Evolutionary conservation across 2,329 filamentous ascomycete species (phyloP).

Genomic region (Cephalotrichum gorgonifer): DNA sequence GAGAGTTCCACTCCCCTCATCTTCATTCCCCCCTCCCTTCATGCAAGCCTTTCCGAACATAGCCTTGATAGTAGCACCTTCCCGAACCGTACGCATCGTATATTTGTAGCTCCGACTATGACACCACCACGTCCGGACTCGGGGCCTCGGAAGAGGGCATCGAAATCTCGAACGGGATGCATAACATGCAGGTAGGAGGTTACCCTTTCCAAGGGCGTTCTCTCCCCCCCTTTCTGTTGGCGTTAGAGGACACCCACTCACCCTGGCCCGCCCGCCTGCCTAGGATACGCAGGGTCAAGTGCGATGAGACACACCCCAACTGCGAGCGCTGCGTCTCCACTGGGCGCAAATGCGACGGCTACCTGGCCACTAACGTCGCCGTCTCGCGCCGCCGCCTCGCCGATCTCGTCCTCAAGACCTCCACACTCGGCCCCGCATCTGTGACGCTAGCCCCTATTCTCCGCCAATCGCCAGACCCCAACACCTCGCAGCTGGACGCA

Average conservation of each 20-base stretch:
- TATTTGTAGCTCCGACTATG: too few species aligned
- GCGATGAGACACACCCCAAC: constrained; percentile 19
- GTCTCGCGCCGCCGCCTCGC: constrained; percentile 20
- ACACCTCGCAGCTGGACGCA: neutral
- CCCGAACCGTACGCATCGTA: too few species aligned
- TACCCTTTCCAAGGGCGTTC: neutral
- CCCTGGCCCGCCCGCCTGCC: constrained; percentile 22
- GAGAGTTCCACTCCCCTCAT: too few species aligned
- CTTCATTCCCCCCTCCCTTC: too few species aligned
- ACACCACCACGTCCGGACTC: neutral
- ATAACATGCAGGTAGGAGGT: constrained; percentile 43
- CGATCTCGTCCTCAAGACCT: neutral
- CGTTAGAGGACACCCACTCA: constrained; percentile 19
- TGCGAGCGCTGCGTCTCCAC: constrained; percentile 16
- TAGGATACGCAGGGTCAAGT: constrained; percentile 26
- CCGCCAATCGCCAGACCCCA: neutral
- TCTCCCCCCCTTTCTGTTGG: constrained; percentile 20
- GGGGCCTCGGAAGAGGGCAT: neutral
- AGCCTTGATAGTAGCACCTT: too few species aligned
- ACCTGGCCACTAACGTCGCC: constrained; percentile 13
- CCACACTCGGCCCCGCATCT: neutral
- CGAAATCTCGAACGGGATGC: constrained; percentile 37
- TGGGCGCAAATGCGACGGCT: constrained; percentile 22
- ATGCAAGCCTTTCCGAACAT: too few species aligned
- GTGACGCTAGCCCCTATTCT: neutral